phyloP scores from a whole-genome alignment of 1,284 basidiomycete genomes.

The Cutaneotrichosporon cavernicola region DNA sequence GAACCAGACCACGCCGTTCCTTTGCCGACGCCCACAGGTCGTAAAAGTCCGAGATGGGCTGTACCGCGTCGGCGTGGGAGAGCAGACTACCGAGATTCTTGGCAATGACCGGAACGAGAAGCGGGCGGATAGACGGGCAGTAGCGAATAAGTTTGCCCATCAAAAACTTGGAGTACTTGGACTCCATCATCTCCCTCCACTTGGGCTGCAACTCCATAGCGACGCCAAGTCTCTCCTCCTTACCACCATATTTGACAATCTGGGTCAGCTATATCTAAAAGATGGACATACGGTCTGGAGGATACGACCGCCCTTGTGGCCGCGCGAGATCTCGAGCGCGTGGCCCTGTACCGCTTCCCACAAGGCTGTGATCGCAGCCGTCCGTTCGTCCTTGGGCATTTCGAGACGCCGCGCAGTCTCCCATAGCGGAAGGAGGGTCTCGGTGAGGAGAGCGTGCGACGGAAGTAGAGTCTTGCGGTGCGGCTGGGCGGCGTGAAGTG shows the following conservation, averaged over 20 bases:
- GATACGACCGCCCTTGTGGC: conserved; percentile 84
- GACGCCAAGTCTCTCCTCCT: conserved; percentile 72
- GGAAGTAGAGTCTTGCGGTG: conserved; percentile 70
- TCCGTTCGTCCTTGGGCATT: conserved; percentile 67
- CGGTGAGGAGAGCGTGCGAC: conserved; percentile 66
- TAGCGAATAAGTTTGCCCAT: conserved; percentile 78
- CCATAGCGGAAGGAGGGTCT: conserved; percentile 70
- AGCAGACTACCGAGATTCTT: conserved; percentile 69
- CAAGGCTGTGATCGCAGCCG: conserved; percentile 67
- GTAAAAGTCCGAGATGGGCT: conserved; percentile 78
- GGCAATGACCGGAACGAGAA: conserved; percentile 73
- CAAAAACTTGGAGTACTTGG: conserved; percentile 88
- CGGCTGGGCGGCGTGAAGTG: conserved; percentile 50
- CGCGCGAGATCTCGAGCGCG: conserved; percentile 78
- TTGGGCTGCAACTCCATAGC: conserved; percentile 75
- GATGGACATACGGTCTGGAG: conserved; percentile 64
- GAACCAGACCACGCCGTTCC: conserved; percentile 71
- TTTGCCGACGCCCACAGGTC: conserved; percentile 80
- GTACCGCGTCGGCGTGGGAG: conserved; percentile 75
- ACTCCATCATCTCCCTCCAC: conserved; percentile 73
- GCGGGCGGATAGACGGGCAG: conserved; percentile 63
- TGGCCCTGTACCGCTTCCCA: conserved; percentile 73
- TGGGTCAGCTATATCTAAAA: conserved; percentile 22
- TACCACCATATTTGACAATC: conserved; percentile 76
- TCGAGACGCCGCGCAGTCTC: conserved; percentile 70